These are phyloP conservation scores for Claviceps digitariae DNA, from an alignment of 2,329 filamentous ascomycete species.

Conservation along the genomic window DNA sequence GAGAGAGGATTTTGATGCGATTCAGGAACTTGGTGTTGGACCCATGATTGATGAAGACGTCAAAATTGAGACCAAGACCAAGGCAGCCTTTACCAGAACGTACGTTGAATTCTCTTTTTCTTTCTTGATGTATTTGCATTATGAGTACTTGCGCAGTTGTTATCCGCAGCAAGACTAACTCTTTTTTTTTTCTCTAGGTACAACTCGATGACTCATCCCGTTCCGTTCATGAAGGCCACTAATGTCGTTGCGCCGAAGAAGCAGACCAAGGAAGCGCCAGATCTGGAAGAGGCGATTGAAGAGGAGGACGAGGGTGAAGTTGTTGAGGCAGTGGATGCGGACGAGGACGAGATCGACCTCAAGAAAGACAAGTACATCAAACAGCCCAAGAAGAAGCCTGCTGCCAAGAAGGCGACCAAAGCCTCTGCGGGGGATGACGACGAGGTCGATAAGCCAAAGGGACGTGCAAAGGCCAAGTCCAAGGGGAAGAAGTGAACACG, in stretches of 20 bases:
- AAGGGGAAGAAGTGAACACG: slow-evolving; percentile 32
- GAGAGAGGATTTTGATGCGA: slow-evolving; percentile 84
- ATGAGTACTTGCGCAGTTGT: not conserved
- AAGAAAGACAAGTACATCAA: slow-evolving; percentile 97
- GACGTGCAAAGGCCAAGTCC: slow-evolving; percentile 26
- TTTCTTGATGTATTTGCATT: not conserved
- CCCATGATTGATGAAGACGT: slow-evolving; percentile 63
- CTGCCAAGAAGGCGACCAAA: slow-evolving; percentile 29
- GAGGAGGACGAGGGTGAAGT: slow-evolving; percentile 69
- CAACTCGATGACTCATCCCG: slow-evolving; percentile 71
- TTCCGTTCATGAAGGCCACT: slow-evolving; percentile 93
- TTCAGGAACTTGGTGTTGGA: slow-evolving; percentile 82
- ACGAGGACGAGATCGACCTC: slow-evolving; percentile 66
- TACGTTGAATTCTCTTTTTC: slow-evolving; percentile 34
- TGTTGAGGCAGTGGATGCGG: slow-evolving; percentile 43
- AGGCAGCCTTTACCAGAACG: slow-evolving; percentile 77
- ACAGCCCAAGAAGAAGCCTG: slow-evolving; percentile 58
- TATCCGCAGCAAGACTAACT: not conserved
- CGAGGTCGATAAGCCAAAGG: slow-evolving; percentile 40
- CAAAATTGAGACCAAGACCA: slow-evolving; percentile 73
- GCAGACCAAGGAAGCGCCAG: slow-evolving; percentile 62
- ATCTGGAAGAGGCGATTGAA: slow-evolving; percentile 91
- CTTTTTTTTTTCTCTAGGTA: slow-evolving; percentile 41
- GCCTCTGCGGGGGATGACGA: slow-evolving; percentile 37
- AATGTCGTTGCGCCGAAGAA: slow-evolving; percentile 62